These are phyloP conservation scores for Thraustochytrium striatum DNA, from an alignment of 352 stramenopile species.

Conservation along the genomic window DNA sequence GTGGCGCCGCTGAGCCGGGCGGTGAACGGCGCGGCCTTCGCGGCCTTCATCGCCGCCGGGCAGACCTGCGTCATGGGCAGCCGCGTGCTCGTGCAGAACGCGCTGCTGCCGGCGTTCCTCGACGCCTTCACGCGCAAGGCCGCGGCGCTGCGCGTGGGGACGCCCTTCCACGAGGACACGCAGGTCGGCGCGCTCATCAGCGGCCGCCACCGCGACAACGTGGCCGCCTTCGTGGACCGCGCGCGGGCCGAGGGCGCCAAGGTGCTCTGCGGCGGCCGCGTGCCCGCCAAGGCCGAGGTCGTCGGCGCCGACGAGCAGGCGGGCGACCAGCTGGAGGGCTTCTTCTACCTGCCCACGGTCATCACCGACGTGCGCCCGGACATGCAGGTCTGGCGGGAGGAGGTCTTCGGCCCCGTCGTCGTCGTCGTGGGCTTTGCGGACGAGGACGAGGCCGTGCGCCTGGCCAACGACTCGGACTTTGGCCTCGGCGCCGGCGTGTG, in stretches of 20 bases:
- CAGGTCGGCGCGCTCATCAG: constrained; percentile 81
- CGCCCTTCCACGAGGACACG: constrained; percentile 69
- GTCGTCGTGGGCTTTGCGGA: constrained; percentile 74
- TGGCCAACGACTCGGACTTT: constrained; percentile 67
- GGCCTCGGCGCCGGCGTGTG: constrained; percentile 75
- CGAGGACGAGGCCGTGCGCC: constrained; percentile 67
- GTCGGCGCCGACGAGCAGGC: constrained; percentile 75
- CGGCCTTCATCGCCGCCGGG: constrained; percentile 74
- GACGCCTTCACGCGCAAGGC: constrained; percentile 83
- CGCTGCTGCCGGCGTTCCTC: constrained; percentile 73
- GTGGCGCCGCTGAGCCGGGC: constrained; percentile 67
- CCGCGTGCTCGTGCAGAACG: constrained; percentile 75
- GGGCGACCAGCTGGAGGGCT: constrained; percentile 77
- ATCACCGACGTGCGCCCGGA: constrained; percentile 73
- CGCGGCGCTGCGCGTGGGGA: constrained; percentile 67
- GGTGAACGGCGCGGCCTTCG: constrained; percentile 73
- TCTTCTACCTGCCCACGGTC: constrained; percentile 80
- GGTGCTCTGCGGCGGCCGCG: constrained; percentile 72
- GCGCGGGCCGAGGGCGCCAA: constrained; percentile 73
- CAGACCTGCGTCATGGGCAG: constrained; percentile 83
- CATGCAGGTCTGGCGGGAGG: constrained; percentile 72
- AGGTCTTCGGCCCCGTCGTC: constrained; percentile 78
- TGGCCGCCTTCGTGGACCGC: constrained; percentile 62
- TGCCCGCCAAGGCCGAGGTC: constrained; percentile 60
- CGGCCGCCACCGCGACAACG: constrained; percentile 67